These are phyloP conservation scores for Hirsutella thompsonii DNA, from an alignment of 2,329 filamentous ascomycete genomes.

Conservation along the genomic window DNA sequence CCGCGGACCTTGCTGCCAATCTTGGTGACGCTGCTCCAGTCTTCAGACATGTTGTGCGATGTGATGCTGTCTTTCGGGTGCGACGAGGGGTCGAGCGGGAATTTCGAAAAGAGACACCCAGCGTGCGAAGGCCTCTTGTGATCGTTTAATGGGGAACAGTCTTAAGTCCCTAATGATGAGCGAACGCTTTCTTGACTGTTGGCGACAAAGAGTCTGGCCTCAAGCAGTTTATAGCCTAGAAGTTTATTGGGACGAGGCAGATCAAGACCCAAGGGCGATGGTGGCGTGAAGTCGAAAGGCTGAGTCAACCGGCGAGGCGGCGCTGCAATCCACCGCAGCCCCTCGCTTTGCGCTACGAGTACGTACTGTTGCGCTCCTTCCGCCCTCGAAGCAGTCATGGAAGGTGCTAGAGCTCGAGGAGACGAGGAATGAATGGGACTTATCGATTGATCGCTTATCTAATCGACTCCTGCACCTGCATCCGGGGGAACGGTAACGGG, in stretches of 20 bases:
- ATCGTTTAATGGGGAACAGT: too few species aligned
- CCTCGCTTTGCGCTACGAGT: conserved; percentile 4
- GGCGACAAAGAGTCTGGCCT: too few species aligned
- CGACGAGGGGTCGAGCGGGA: not conserved
- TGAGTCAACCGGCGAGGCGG: conserved; percentile 25
- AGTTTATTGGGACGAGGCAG: too few species aligned
- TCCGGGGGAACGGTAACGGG: too few species aligned
- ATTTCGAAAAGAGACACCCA: too few species aligned
- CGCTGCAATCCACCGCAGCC: not conserved
- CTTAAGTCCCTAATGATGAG: too few species aligned
- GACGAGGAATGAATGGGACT: too few species aligned
- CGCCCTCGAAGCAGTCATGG: not conserved
- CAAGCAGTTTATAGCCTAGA: too few species aligned
- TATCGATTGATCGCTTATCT: too few species aligned
- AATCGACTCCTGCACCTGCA: too few species aligned
- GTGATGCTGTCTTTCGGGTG: not conserved
- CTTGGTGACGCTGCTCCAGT: conserved; percentile 85
- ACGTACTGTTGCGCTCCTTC: not conserved
- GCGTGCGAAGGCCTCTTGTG: too few species aligned
- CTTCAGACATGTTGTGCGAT: conserved; percentile 7
- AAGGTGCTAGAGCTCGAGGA: conserved; percentile 6
- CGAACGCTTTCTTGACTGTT: too few species aligned
- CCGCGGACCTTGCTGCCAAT: conserved; percentile 78
- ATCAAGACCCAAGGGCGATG: conserved; percentile 3
- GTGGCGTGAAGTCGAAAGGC: conserved; percentile 14